Evolutionary conservation across 2,329 filamentous ascomycete species (phyloP).

Genomic region (Aspergillus udagawae): DNA sequence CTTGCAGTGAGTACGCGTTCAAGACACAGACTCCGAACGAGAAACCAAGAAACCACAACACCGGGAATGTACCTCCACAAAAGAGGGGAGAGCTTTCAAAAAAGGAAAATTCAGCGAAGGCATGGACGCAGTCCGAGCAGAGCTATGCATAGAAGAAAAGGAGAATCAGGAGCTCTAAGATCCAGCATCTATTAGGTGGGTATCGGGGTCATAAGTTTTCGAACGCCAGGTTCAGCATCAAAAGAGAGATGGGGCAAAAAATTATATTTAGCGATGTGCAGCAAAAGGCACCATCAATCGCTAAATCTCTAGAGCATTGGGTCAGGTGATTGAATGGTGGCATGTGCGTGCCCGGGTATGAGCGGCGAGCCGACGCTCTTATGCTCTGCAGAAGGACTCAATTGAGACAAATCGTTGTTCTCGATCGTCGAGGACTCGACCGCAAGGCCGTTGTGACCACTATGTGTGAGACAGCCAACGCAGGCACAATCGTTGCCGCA

Average conservation of each 20-base stretch:
- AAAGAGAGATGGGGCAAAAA: not conserved
- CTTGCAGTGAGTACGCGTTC: not conserved
- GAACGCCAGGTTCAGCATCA: conserved; percentile 5
- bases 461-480: conserved; percentile 51
- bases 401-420: not conserved
- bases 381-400: conserved; percentile 1
- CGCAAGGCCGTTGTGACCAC: conserved; percentile 45
- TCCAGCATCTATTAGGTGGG: conserved; percentile 18
- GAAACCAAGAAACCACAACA: not conserved
- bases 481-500: conserved; percentile 52
- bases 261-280: not conserved
- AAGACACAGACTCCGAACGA: not conserved
- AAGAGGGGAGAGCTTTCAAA: not conserved
- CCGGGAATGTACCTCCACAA: not conserved
- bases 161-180: conserved; percentile 8
- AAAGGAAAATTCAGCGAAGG: not conserved
- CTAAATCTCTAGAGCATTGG: conserved; percentile 16
- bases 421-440: conserved; percentile 22
- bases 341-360: conserved; percentile 15
- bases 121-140: not conserved
- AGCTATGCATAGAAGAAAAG: conserved; percentile 5
- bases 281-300: not conserved
- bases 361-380: conserved; percentile 10
- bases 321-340: conserved; percentile 19
- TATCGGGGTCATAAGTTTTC: conserved; percentile 28